phyloP scores from a whole-genome alignment of 2,329 filamentous ascomycete species.

The Penicillium frequentans region DNA sequence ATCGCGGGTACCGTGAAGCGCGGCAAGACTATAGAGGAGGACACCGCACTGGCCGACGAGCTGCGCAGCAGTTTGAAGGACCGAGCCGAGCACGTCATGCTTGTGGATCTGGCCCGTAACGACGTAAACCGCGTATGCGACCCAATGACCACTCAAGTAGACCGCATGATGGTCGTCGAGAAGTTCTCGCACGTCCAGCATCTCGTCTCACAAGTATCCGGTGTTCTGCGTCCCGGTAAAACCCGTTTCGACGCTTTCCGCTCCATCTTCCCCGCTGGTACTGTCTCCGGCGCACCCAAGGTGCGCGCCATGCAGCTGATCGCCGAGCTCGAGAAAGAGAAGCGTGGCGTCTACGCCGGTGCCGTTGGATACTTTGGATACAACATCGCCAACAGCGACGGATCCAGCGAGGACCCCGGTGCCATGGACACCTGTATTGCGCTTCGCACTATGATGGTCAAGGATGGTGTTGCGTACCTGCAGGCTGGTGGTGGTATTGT shows the following conservation, averaged over 20 bases:
- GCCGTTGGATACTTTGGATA: conserved; percentile 98
- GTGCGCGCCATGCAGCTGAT: conserved; percentile 97
- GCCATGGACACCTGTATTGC: conserved; percentile 88
- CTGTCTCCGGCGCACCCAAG: conserved; percentile 92
- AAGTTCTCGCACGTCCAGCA: conserved; percentile 98
- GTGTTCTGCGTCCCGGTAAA: conserved; percentile 77
- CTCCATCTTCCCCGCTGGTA: conserved; percentile 95
- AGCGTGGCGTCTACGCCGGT: conserved; percentile 91
- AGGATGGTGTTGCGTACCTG: conserved; percentile 87
- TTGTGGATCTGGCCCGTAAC: conserved; percentile 93
- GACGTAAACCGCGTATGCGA: conserved; percentile 96
- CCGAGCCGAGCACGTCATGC: conserved; percentile 93
- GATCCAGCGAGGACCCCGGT: conserved; percentile 65
- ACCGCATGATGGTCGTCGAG: conserved; percentile 91
- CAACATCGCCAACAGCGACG: conserved; percentile 65
- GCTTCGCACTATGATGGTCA: conserved; percentile 89
- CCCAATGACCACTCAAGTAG: conserved; percentile 83
- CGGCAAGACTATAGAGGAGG: conserved; percentile 76
- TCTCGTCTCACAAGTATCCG: conserved; percentile 91
- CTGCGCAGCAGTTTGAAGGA: conserved; percentile 83
- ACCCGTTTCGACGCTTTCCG: conserved; percentile 94
- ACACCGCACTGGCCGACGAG: conserved; percentile 74
- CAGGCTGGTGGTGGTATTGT: conserved; percentile 87
- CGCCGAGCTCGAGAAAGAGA: conserved; percentile 88
- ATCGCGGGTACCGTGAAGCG: conserved; percentile 95